Conservation (phyloP, 352 stramenopile genomes). For the Vaucheria bursata region DNA sequence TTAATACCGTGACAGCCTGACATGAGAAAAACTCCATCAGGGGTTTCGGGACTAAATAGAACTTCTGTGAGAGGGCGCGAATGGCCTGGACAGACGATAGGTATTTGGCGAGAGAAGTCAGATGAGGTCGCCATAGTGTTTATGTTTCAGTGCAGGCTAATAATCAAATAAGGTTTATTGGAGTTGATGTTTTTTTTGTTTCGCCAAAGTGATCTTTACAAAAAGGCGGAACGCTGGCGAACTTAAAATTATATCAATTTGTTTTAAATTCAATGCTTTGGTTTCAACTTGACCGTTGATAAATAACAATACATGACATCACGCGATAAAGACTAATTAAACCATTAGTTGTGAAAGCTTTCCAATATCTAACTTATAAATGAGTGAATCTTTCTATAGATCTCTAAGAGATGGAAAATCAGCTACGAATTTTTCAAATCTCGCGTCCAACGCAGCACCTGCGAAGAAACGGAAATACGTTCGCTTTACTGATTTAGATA, state of each 20-base stretch:
- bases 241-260: too few species aligned
- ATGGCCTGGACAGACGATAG: constrained; percentile 48
- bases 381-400: background rate
- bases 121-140: too few species aligned
- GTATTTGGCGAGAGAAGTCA: constrained; percentile 22
- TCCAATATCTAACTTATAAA: background rate
- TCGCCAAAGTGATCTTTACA: too few species aligned
- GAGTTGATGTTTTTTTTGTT: too few species aligned
- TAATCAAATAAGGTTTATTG: too few species aligned
- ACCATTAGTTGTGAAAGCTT: background rate
- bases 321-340: background rate
- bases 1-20: constrained; percentile 45
- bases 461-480: background rate
- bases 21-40: constrained; percentile 49
- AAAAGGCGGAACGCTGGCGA: too few species aligned
- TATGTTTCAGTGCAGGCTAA: too few species aligned
- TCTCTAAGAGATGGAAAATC: background rate
- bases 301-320: background rate
- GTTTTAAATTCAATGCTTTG: too few species aligned
- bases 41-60: constrained; percentile 45
- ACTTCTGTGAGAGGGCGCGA: constrained; percentile 44
- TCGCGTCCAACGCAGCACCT: background rate
- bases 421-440: background rate
- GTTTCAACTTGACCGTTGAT: background rate
- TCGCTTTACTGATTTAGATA: background rate